Conservation (phyloP, 306 rosid genomes). For the Parietaria judaica region DNA sequence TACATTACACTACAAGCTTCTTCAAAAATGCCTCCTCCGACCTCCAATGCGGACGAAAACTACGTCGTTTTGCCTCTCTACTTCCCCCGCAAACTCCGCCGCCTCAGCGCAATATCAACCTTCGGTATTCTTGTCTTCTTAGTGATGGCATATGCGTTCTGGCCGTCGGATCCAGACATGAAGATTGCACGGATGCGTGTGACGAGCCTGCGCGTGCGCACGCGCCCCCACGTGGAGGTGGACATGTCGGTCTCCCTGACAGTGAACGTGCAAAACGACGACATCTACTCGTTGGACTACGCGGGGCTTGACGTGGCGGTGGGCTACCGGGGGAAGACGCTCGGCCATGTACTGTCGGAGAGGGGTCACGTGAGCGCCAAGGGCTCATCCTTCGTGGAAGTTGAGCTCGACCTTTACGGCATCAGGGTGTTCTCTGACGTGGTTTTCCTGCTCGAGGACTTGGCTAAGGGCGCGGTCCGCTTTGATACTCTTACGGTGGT, state of each 20-base stretch:
- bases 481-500: constrained; percentile 46
- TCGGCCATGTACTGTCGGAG: constrained; percentile 49
- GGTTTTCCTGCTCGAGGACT: constrained; percentile 51
- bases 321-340: constrained; percentile 56
- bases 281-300: constrained; percentile 50
- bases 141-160: constrained; percentile 25
- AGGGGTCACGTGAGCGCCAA: constrained; percentile 52
- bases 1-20: too few relatives aligned
- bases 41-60: constrained; percentile 22
- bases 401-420: constrained; percentile 49
- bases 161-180: constrained; percentile 56
- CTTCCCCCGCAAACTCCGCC: constrained; percentile 14
- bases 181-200: constrained; percentile 52
- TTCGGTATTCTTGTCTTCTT: constrained; percentile 13
- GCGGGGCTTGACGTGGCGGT: constrained; percentile 47
- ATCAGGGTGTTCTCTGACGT: constrained; percentile 52
- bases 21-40: constrained; percentile 18
- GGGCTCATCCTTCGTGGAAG: constrained; percentile 64
- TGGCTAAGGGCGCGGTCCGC: constrained; percentile 52
- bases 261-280: constrained; percentile 41
- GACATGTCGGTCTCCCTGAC: constrained; percentile 51
- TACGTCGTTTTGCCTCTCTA: constrained; percentile 27
- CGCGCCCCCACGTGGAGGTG: constrained; percentile 38
- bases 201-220: constrained; percentile 40
- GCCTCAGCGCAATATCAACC: constrained; percentile 16